Conservation (phyloP, 1,284 basidiomycete genomes). For the Peniophora sp. region DNA sequence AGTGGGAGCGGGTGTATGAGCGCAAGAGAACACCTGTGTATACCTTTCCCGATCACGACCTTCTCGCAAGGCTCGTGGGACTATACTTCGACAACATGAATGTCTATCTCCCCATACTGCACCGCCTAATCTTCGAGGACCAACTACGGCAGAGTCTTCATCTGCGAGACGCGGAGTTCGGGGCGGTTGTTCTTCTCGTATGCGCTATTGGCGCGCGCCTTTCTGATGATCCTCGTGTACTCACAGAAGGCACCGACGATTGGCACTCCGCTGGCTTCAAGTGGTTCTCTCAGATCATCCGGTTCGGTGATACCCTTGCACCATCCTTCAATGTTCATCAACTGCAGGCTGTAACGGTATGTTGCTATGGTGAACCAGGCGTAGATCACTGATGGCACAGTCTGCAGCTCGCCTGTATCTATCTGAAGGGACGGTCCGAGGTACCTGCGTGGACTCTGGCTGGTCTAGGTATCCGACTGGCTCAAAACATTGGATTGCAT, state of each 20-base stretch:
- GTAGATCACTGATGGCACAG: background rate
- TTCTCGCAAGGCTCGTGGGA: slow-evolving; percentile 53
- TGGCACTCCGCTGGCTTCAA: slow-evolving; percentile 64
- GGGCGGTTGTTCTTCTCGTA: slow-evolving; percentile 60
- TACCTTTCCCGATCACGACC: slow-evolving; percentile 51
- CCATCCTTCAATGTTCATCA: slow-evolving; percentile 56
- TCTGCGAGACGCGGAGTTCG: slow-evolving; percentile 51
- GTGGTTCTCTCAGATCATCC: slow-evolving; percentile 53
- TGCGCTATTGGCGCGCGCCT: slow-evolving; percentile 68
- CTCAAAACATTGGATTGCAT: slow-evolving; percentile 34
- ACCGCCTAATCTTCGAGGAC: slow-evolving; percentile 64
- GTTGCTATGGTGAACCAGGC: background rate
- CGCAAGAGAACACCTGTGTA: slow-evolving; percentile 14
- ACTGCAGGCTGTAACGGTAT: slow-evolving; percentile 46
- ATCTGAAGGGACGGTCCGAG: slow-evolving; percentile 34
- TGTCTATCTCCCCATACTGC: slow-evolving; percentile 59
- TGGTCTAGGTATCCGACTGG: slow-evolving; percentile 40
- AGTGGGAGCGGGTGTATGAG: background rate
- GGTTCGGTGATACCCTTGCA: slow-evolving; percentile 45
- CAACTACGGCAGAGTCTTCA: slow-evolving; percentile 51
- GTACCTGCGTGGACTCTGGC: slow-evolving; percentile 44
- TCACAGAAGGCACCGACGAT: slow-evolving; percentile 34
- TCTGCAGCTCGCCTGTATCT: slow-evolving; percentile 22
- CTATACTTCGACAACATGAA: slow-evolving; percentile 63
- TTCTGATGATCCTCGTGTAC: slow-evolving; percentile 57